These are phyloP conservation scores for Kwoniella shivajii DNA, from an alignment of 1,284 basidiomycete genomes.

Conservation along the genomic window DNA sequence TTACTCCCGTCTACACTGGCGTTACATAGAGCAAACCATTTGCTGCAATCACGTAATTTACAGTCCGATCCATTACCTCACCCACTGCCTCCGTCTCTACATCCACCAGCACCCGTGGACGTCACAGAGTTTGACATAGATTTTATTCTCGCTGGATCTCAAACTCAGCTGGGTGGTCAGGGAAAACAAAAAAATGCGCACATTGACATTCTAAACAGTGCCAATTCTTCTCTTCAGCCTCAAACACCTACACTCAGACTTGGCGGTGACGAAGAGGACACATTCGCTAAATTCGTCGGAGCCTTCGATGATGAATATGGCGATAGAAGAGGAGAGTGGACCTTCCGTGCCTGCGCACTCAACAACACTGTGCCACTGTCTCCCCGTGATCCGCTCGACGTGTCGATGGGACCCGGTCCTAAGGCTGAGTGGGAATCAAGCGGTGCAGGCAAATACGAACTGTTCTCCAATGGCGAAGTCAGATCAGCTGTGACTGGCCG, in stretches of 20 bases:
- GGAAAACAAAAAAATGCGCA: slow-evolving; percentile 26
- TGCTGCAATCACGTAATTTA: slow-evolving; percentile 49
- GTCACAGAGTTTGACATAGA: slow-evolving; percentile 57
- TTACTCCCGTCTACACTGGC: slow-evolving; percentile 52
- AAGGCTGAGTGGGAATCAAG: slow-evolving; percentile 48
- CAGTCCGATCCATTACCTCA: slow-evolving; percentile 52
- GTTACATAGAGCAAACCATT: slow-evolving; percentile 51
- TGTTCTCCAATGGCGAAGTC: slow-evolving; percentile 47
- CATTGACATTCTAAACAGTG: slow-evolving; percentile 18
- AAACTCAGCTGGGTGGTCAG: slow-evolving; percentile 42
- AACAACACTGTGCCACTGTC: slow-evolving; percentile 3
- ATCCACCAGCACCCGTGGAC: slow-evolving; percentile 53
- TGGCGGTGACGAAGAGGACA: slow-evolving; percentile 52
- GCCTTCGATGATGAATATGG: slow-evolving; percentile 56
- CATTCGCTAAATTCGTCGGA: slow-evolving; percentile 56
- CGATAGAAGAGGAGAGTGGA: slow-evolving; percentile 55
- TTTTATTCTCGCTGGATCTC: slow-evolving; percentile 55
- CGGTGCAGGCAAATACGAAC: slow-evolving; percentile 48
- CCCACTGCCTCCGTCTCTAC: slow-evolving; percentile 50
- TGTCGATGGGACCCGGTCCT: slow-evolving; percentile 7
- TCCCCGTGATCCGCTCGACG: slow-evolving; percentile 25
- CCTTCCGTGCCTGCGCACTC: slow-evolving; percentile 44
- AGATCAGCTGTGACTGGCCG: slow-evolving; percentile 37
- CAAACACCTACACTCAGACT: slow-evolving; percentile 28
- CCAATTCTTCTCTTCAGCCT: background rate